These are phyloP conservation scores for Thermoascus crustaceus DNA, from an alignment of 2,329 filamentous ascomycete genomes.

Conservation along the genomic window DNA sequence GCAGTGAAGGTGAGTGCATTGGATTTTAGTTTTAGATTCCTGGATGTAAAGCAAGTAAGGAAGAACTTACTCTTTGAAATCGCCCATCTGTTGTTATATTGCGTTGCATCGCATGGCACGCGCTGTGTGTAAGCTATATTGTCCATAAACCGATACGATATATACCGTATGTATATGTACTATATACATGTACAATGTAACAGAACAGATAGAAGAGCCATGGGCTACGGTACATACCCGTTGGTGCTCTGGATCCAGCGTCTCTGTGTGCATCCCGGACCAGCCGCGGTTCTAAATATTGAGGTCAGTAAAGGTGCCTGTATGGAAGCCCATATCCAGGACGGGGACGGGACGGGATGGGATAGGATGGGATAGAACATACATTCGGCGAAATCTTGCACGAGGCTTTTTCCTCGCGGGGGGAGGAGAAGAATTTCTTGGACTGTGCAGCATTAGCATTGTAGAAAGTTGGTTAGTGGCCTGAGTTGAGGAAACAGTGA, in stretches of 20 bases:
- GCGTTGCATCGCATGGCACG: no score
- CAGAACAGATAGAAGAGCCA: slow-evolving; percentile 3
- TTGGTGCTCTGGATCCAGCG: slow-evolving; percentile 74
- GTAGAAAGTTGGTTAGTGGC: no score
- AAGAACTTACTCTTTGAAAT: slow-evolving; percentile 70
- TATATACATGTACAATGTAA: no score
- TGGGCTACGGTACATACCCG: slow-evolving; percentile 58
- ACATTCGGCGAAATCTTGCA: slow-evolving; percentile 64
- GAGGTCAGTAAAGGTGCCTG: no score
- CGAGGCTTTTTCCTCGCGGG: slow-evolving; percentile 61
- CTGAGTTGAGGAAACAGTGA: no score
- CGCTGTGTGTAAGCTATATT: no score
- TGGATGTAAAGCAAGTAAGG: neutral
- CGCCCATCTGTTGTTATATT: slow-evolving; percentile 66
- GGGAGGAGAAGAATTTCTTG: slow-evolving; percentile 62
- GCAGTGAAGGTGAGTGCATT: slow-evolving; percentile 6
- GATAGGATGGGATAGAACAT: slow-evolving; percentile 13
- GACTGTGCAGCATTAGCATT: slow-evolving; percentile 42
- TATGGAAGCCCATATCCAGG: no score
- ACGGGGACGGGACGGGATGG: no score
- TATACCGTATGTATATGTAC: no score
- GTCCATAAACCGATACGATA: no score
- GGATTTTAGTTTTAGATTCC: slow-evolving; percentile 4
- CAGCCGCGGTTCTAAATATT: slow-evolving; percentile 68
- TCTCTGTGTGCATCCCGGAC: slow-evolving; percentile 81